Conservation (phyloP, 257 asterid genomes). For the Capsicum baccatum region DNA sequence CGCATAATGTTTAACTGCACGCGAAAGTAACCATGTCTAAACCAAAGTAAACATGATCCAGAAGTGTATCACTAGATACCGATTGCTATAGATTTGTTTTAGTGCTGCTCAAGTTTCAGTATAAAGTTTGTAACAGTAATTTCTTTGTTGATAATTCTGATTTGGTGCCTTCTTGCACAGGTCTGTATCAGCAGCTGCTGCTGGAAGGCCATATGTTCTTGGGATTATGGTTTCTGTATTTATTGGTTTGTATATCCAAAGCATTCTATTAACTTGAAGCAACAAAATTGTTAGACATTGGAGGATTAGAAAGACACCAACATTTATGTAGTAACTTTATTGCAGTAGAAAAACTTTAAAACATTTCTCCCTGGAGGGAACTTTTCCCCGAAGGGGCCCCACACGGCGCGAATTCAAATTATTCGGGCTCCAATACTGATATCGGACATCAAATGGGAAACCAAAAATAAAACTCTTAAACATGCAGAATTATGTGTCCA, state of each 20-base stretch:
- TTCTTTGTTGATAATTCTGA: not conserved
- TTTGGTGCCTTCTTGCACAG: slow-evolving; percentile 19
- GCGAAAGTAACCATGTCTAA: not conserved
- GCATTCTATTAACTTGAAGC: slow-evolving; percentile 48
- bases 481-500: slow-evolving; percentile 4
- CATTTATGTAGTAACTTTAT: not conserved
- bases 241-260: slow-evolving; percentile 52
- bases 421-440: too few relatives aligned
- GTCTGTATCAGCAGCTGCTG: slow-evolving; percentile 50
- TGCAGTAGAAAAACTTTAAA: not conserved
- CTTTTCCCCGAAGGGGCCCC: too few relatives aligned
- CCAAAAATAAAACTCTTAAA: not conserved
- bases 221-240: slow-evolving; percentile 44
- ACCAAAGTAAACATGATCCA: not conserved
- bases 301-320: slow-evolving; percentile 5
- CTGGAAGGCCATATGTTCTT: slow-evolving; percentile 41
- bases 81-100: not conserved
- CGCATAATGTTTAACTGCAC: slow-evolving; percentile 22
- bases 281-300: not conserved
- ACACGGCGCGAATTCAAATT: too few relatives aligned
- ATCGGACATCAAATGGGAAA: too few relatives aligned
- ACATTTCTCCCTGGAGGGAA: not conserved
- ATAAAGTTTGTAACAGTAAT: not conserved
- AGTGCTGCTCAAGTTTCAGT: not conserved
- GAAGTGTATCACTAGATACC: not conserved